Evolutionary conservation across 768 basidiomycete genomes (phyloP), one percentile per base, ranked within the genome.

Genomic region (Phallus indusiatus): DNA sequence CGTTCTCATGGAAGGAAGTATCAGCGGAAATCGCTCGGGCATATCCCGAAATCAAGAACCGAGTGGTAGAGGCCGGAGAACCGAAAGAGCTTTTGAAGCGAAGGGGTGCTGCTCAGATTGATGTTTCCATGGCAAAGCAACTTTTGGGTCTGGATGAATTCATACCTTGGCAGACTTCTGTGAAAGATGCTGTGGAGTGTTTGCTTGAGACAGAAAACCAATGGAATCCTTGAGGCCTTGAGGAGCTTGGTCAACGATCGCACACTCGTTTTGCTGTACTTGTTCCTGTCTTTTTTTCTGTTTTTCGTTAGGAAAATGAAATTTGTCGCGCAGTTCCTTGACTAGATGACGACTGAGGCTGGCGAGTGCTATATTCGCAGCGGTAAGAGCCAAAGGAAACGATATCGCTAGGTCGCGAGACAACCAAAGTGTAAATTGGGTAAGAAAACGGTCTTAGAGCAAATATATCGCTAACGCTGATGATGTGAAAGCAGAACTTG

Each of bases 161-260:
- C 47, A 65, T 54, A 20, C 47, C 46, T 7, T 62, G 64, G 64
- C 56, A 56, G 49, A 37, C 42, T 46, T 61, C 62, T 4, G 55
- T 66, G 14, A 53, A 65, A 14, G 66, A 59, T 21, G 55, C 63
- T 2, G 59, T 65, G 5, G 66, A 63, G 18, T 35, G 56, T 16
- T 5, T 67, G 9, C 20, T 67, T 3, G 53, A 55, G 49, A 48
- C 47, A 14, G 66, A 66, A 53, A 18, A n/a, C 18, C 17, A 24
- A 6, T 56, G 55, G 55, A 46, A 42, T 10, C 42, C 42, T 11
- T 4, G 12, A 42, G 42, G n/a, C n/a, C 9, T 2, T 42, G 42
- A 42, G 7, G 28, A 28, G 4, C 7, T 28, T 28, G 28, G 28
- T 28, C 28, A 7, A 28, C 28, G n/a, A n/a, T 28, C 28, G 28